These are phyloP conservation scores for Sphenostylis stenocarpa DNA, from an alignment of 306 rosid genomes.

Conservation along the genomic window DNA sequence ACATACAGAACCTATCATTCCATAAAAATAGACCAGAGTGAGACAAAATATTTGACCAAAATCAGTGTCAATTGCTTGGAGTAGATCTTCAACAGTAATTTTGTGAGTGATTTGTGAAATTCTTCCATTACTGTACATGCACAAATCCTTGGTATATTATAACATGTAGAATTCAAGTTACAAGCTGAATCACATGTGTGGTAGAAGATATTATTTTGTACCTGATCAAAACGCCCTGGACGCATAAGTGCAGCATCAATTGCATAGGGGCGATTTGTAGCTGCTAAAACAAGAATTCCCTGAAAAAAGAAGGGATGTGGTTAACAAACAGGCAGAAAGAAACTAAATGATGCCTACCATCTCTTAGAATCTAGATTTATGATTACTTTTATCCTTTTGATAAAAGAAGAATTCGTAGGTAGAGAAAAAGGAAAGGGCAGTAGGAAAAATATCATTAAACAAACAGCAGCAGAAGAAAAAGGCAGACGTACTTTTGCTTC, in stretches of 20 bases:
- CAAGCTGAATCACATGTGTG: background rate
- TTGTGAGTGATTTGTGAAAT: background rate
- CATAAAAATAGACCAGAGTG: conserved; percentile 20
- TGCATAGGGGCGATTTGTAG: conserved; percentile 92
- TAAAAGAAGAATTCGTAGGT: background rate
- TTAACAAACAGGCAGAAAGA: conserved; percentile 3
- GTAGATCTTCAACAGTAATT: background rate
- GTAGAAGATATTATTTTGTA: conserved; percentile 29
- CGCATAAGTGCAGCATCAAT: conserved; percentile 93
- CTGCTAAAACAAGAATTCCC: conserved; percentile 96
- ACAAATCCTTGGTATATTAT: background rate
- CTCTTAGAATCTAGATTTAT: conserved; percentile 21
- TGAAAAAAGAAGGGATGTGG: conserved; percentile 26
- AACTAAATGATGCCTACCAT: conserved; percentile 13
- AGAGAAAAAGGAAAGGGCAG: background rate
- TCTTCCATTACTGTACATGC: background rate
- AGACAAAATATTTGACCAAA: conserved; percentile 1
- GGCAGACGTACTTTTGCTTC: conserved; percentile 71
- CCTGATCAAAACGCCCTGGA: conserved; percentile 93
- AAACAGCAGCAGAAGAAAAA: background rate
- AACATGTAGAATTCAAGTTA: background rate
- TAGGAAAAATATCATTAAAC: background rate
- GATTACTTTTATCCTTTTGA: background rate
- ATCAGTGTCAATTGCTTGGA: background rate
- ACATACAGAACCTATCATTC: conserved; percentile 76